Evolutionary conservation across 371 early-diverging fungal genomes (phyloP).

Genomic region (Mortierella sp.): DNA sequence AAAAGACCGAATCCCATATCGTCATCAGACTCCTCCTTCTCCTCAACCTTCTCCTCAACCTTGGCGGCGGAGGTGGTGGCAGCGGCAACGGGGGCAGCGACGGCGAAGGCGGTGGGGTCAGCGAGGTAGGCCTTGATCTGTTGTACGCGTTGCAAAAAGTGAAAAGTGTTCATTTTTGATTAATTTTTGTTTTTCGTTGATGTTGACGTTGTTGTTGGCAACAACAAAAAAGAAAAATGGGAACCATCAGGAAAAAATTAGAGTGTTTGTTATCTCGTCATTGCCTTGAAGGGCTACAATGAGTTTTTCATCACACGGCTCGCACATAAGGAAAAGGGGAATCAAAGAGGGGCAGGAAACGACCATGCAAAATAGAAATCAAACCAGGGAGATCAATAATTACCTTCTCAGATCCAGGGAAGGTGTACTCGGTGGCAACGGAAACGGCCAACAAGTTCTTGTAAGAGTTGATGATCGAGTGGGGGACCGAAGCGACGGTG

Average conservation of each 20-base stretch:
- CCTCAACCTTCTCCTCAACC: slow-evolving; percentile 63
- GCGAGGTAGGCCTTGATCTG: slow-evolving; percentile 91
- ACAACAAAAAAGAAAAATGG: slow-evolving; percentile 12
- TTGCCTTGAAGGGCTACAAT: slow-evolving; percentile 51
- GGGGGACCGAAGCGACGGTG: slow-evolving; percentile 98
- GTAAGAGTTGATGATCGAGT: slow-evolving; percentile 97
- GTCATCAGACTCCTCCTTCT: slow-evolving; percentile 83
- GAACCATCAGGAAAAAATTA: slow-evolving; percentile 84
- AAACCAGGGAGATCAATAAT: slow-evolving; percentile 19
- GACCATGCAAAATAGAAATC: background rate
- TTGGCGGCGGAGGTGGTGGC: slow-evolving; percentile 65
- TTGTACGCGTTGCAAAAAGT: slow-evolving; percentile 23
- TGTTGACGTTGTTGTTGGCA: background rate
- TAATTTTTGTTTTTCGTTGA: background rate
- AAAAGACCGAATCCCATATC: slow-evolving; percentile 92
- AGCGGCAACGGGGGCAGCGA: slow-evolving; percentile 71
- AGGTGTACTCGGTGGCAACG: slow-evolving; percentile 95
- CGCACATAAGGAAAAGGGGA: slow-evolving; percentile 18
- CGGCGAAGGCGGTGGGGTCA: slow-evolving; percentile 90
- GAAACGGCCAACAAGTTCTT: slow-evolving; percentile 96
- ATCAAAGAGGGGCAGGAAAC: background rate
- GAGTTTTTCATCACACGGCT: slow-evolving; percentile 65
- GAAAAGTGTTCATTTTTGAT: slow-evolving; percentile 3
- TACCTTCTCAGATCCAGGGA: slow-evolving; percentile 92
- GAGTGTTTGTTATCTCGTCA: slow-evolving; percentile 75